Evolutionary conservation across 345 rosid species (phyloP), one percentile per base, ranked within the genome.

Genomic region (Salix koriyanagi): DNA sequence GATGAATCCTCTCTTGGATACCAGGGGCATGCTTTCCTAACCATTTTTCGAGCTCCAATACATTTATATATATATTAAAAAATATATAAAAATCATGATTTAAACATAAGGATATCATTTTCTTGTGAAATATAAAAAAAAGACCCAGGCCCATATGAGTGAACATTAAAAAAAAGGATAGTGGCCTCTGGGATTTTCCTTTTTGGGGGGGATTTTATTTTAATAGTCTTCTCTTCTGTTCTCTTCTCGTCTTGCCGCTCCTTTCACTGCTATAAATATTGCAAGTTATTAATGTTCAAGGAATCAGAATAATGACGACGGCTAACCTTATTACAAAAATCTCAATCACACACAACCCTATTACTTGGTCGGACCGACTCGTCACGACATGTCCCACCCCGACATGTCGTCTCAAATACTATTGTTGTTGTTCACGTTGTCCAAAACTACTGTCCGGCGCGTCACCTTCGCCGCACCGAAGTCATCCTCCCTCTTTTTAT

Each of bases 391-490:
- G 64, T 10, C 64, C 13, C 64, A 58, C 5, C 64, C 28, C 64
- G 64, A 58, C 64, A 58, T 26, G 64, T 58, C 64, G 64, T 58
- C 64, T n/a, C 64, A 9, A 23, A 23, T 25, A 23, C 64, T 58
- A 23, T n/a, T 58, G 62, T 10, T 41, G 44, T 41, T 58, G 64
- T 23, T 23, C 28, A 23, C 64, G 64, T 23, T 58, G 64, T 58
- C 64, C 64, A 58, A 58, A 58, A 58, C 28, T 58, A 58, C 64
- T 58, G 72, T 65, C 83, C 83, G 83, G 83, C 76, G 83, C 83
- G 83, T 70, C 75, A 12, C 82, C 82, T 70, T 79, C 75, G 78
- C 78, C 82, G 82, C 78, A 69, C 82, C 82, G 82, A 61, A 58
- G 26, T 58, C 64, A 58, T 58, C 64, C 64, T 32, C 58, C 62